Percentiles rank a stretch among this genome's conserved stretches.
Conservation (phyloP, 257 asterid species). For the Striga asiatica region DNA sequence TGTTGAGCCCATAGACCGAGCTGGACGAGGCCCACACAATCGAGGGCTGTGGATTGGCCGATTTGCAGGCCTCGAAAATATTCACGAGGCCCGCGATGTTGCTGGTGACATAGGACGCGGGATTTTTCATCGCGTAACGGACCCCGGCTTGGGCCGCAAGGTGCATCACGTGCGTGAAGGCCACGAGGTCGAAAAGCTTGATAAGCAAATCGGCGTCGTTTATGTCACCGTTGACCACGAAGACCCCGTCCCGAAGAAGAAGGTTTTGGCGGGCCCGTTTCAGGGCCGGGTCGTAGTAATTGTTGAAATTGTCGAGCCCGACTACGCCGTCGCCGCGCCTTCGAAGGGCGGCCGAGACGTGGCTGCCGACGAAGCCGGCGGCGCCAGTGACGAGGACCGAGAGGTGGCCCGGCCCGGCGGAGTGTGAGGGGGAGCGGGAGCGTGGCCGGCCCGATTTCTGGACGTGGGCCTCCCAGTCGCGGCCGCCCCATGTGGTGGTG, state of each 20-base stretch:
- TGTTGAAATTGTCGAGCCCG: slow-evolving; percentile 34
- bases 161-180: slow-evolving; percentile 37
- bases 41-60: slow-evolving; percentile 32
- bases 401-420: slow-evolving; percentile 5
- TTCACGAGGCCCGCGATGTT: slow-evolving; percentile 38
- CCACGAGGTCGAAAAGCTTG: slow-evolving; percentile 20
- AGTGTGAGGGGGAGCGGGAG: slow-evolving; percentile 2
- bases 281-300: slow-evolving; percentile 30
- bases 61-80: slow-evolving; percentile 34
- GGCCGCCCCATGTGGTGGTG: slow-evolving; percentile 19
- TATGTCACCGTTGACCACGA: slow-evolving; percentile 23
- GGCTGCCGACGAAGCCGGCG: slow-evolving; percentile 42
- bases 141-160: slow-evolving; percentile 44
- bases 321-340: slow-evolving; percentile 37
- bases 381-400: slow-evolving; percentile 33
- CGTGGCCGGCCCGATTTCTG: slow-evolving; percentile 18
- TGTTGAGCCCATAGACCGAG: slow-evolving; percentile 36
- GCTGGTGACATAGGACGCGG: slow-evolving; percentile 30
- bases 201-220: slow-evolving; percentile 17
- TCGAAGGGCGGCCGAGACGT: slow-evolving; percentile 29
- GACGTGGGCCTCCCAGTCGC: slow-evolving; percentile 21
- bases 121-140: slow-evolving; percentile 37
- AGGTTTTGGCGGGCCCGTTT: slow-evolving; percentile 29
- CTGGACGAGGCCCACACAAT: slow-evolving; percentile 41
- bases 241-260: slow-evolving; percentile 16